Conservation (phyloP, 208 protist species). For the Leishmania arabica region DNA sequence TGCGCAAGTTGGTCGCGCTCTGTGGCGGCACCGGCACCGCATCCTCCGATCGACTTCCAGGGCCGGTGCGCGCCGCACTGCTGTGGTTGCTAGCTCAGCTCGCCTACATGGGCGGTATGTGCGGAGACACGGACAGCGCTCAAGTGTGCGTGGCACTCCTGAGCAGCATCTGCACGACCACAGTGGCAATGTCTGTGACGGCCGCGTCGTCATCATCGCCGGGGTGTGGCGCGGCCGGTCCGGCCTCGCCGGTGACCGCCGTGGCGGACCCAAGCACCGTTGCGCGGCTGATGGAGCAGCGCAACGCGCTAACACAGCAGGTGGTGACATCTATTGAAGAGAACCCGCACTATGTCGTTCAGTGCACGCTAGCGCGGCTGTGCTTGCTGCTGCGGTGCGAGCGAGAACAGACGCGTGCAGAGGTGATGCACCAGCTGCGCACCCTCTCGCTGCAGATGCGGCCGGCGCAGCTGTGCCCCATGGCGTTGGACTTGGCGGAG, state of each 20-base stretch:
- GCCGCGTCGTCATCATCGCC: constrained; percentile 6
- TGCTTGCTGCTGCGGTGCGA: constrained; percentile 67
- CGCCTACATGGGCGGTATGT: constrained; percentile 80
- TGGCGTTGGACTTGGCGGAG: constrained; percentile 56
- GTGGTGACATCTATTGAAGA: constrained; percentile 35
- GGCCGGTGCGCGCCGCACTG: constrained; percentile 37
- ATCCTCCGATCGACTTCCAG: constrained; percentile 30
- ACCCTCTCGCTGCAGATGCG: constrained; percentile 71
- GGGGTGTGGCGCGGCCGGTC: background rate
- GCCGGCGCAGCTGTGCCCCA: constrained; percentile 36
- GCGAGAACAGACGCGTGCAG: constrained; percentile 62
- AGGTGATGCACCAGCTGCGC: constrained; percentile 68
- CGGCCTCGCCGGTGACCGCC: constrained; percentile 11
- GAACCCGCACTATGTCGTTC: constrained; percentile 33
- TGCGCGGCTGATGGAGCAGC: constrained; percentile 8
- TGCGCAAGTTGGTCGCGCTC: constrained; percentile 72
- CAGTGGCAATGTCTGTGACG: constrained; percentile 31
- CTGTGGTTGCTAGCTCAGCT: constrained; percentile 71
- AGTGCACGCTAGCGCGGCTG: constrained; percentile 56
- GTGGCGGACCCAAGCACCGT: constrained; percentile 3
- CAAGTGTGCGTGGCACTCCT: constrained; percentile 82
- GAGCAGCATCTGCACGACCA: constrained; percentile 63
- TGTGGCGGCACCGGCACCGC: constrained; percentile 28
- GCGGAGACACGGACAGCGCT: constrained; percentile 66
- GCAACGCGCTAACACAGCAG: constrained; percentile 31